Conservation (phyloP, 73 alveolate genomes). For the Uronychia setigera region DNA sequence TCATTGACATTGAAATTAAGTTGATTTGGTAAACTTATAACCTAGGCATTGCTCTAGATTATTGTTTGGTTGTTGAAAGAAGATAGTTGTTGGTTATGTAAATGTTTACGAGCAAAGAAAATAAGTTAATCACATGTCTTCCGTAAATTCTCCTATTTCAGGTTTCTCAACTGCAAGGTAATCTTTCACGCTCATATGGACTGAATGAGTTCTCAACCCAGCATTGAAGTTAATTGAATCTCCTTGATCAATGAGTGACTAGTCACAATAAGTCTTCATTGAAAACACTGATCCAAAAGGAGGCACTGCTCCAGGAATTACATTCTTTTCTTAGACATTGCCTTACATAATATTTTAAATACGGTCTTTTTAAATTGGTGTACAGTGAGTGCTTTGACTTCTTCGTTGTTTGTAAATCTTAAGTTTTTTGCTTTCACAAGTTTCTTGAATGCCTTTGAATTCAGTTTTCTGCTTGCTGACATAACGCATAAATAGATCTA, state of each 20-base stretch:
- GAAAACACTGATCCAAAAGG: constrained; percentile 96
- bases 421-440: constrained; percentile 84
- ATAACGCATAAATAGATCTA: constrained; percentile 87
- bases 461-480: constrained; percentile 92
- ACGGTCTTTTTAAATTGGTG: too few relatives aligned
- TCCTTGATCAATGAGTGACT: constrained; percentile 85
- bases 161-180: constrained; percentile 93
- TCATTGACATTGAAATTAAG: too few relatives aligned
- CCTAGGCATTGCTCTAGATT: too few relatives aligned
- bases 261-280: constrained; percentile 84
- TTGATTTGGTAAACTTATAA: too few relatives aligned
- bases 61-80: too few relatives aligned
- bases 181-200: constrained; percentile 86
- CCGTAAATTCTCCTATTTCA: constrained; percentile 78
- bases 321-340: too few relatives aligned
- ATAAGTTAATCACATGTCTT: too few relatives aligned
- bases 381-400: constrained; percentile 84
- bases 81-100: too few relatives aligned
- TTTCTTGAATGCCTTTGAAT: constrained; percentile 90
- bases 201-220: constrained; percentile 94
- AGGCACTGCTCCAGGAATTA: constrained; percentile 99
- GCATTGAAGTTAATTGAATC: constrained; percentile 94
- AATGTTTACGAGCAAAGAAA: too few relatives aligned
- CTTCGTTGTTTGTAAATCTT: constrained; percentile 94
- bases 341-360: too few relatives aligned